Conservation (phyloP, 371 early-diverging fungal species). For the Circinella minor region DNA sequence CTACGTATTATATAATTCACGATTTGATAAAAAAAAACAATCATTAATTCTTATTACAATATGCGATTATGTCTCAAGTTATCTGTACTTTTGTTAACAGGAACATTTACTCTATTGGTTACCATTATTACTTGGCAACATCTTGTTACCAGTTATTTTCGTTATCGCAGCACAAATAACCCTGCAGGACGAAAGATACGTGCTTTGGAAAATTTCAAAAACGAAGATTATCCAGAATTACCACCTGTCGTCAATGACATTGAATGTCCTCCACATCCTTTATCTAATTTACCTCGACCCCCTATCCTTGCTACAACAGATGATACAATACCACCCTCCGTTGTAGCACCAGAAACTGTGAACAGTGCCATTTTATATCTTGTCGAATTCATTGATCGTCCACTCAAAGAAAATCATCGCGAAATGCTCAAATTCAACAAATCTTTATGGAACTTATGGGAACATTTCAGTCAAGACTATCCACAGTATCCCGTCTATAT, state of each 20-base stretch:
- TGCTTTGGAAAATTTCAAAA: conserved; percentile 1
- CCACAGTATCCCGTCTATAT: conserved; percentile 20
- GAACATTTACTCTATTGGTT: neutral
- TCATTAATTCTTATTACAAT: neutral
- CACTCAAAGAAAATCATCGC: conserved; percentile 21
- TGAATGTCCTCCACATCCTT: conserved; percentile 18
- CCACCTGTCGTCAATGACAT: neutral
- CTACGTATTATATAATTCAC: no score
- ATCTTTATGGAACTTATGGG: conserved; percentile 20
- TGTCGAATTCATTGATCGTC: conserved; percentile 25
- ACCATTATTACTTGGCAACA: conserved; percentile 1
- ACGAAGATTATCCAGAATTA: conserved; percentile 14
- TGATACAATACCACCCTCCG: neutral
- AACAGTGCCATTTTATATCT: conserved; percentile 26
- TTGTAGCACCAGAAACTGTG: conserved; percentile 7
- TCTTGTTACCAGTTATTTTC: neutral
- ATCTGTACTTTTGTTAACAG: conserved; percentile 1
- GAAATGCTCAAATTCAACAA: conserved; percentile 26
- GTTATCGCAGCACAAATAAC: neutral
- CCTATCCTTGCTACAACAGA: conserved; percentile 11
- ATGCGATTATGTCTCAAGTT: conserved; percentile 13
- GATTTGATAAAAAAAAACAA: neutral
- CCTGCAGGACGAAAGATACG: conserved; percentile 1
- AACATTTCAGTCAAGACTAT: conserved; percentile 23
- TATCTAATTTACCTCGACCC: conserved; percentile 4